Evolutionary conservation across 169 alveolate genomes (phyloP).

Genomic region (Plasmodium ovale): DNA sequence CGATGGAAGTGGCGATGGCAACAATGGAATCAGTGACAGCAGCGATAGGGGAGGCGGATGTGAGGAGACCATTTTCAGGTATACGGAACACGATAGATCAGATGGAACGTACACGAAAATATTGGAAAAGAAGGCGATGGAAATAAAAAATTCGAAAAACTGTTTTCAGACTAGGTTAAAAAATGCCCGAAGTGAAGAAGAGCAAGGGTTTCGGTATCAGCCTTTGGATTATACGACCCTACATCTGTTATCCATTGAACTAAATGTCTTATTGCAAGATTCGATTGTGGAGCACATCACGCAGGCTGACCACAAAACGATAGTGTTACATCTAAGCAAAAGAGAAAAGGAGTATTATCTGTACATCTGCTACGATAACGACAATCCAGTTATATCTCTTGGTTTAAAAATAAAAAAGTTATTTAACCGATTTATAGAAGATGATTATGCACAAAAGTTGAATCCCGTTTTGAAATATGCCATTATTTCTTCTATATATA

Average conservation of each 20-base stretch:
- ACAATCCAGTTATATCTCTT: constrained; percentile 64
- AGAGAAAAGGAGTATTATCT: constrained; percentile 52
- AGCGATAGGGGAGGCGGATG: too few relatives aligned
- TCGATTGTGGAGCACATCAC: constrained; percentile 71
- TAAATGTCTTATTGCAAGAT: constrained; percentile 42
- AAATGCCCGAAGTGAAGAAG: constrained; percentile 2
- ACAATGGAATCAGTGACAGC: too few relatives aligned
- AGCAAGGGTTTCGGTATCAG: neutral
- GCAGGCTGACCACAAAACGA: constrained; percentile 49
- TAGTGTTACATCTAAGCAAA: constrained; percentile 58
- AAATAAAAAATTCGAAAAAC: constrained; percentile 59
- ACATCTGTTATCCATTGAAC: constrained; percentile 42
- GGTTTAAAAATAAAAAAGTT: constrained; percentile 68
- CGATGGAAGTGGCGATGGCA: neutral
- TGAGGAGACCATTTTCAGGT: constrained; percentile 13
- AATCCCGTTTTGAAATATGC: constrained; percentile 74
- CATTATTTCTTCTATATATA: constrained; percentile 49
- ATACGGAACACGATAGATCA: constrained; percentile 35
- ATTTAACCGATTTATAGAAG: constrained; percentile 73
- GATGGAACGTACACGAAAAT: constrained; percentile 22
- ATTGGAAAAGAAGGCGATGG: constrained; percentile 63
- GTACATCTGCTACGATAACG: constrained; percentile 61
- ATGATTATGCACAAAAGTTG: constrained; percentile 71
- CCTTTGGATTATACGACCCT: constrained; percentile 61
- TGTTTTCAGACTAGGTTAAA: constrained; percentile 46